These are phyloP conservation scores for Neonectria punicea DNA, from an alignment of 2,329 filamentous ascomycete genomes.

Conservation along the genomic window DNA sequence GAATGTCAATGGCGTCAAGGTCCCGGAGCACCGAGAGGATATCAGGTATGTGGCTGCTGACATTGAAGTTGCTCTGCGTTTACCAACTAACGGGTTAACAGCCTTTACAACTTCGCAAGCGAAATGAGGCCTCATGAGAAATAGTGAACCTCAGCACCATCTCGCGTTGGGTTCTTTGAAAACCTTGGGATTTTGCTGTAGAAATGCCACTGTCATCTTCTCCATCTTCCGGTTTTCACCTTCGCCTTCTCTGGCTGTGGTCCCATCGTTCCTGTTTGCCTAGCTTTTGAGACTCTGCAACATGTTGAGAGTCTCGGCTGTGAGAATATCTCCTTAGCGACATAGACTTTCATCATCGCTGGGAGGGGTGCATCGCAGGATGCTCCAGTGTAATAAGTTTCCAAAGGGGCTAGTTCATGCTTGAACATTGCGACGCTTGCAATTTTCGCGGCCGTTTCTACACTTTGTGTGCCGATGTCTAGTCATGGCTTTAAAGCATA, in stretches of 20 bases:
- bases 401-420: constrained; percentile 27
- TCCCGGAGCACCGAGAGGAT: constrained; percentile 17
- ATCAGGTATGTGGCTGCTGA: constrained; percentile 18
- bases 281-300: too few species aligned
- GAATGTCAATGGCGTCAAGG: not conserved
- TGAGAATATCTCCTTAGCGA: too few species aligned
- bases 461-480: constrained; percentile 48
- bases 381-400: too few species aligned
- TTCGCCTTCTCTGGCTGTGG: too few species aligned
- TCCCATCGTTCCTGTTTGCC: too few species aligned
- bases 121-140: not conserved
- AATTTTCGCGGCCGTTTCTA: constrained; percentile 46
- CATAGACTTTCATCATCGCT: constrained; percentile 14
- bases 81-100: constrained; percentile 3
- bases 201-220: too few species aligned
- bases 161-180: too few species aligned
- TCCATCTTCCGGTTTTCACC: too few species aligned
- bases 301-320: too few species aligned
- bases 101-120: constrained; percentile 29
- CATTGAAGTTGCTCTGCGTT: rapidly evolving
- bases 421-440: constrained; percentile 49
- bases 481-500: constrained; percentile 27
- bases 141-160: too few species aligned
- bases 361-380: too few species aligned
- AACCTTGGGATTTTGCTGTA: too few species aligned